Evolutionary conservation across 1,284 basidiomycete genomes (phyloP).

Genomic region (Singerocomus rubriflavus): DNA sequence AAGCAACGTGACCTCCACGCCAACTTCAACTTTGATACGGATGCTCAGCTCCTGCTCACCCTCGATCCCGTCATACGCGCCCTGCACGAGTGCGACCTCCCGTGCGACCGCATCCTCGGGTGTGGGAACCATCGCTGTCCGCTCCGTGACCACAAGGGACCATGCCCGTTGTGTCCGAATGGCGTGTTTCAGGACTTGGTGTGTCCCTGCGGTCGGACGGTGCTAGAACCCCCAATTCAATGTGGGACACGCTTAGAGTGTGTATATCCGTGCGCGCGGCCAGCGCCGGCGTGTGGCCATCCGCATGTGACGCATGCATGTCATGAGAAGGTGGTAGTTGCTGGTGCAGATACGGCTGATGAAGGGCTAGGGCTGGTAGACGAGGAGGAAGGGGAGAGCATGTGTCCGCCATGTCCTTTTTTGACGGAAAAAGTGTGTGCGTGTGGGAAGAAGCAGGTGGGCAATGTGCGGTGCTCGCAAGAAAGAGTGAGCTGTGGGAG

Average conservation of each 20-base stretch:
- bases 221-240: conserved; percentile 67
- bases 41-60: conserved; percentile 27
- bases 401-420: conserved; percentile 83
- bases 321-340: conserved; percentile 50
- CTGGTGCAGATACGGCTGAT: conserved; percentile 25
- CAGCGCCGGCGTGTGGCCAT: conserved; percentile 77
- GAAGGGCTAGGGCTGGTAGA: conserved; percentile 15
- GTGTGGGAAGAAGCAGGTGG: conserved; percentile 79
- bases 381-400: neutral
- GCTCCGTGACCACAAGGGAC: conserved; percentile 75
- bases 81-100: conserved; percentile 76
- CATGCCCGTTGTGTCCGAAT: conserved; percentile 77
- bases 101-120: conserved; percentile 67
- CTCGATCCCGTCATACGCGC: conserved; percentile 55
- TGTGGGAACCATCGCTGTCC: conserved; percentile 81
- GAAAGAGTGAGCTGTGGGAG: conserved; percentile 81
- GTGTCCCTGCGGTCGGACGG: conserved; percentile 76
- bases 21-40: conserved; percentile 16
- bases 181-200: conserved; percentile 89
- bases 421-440: conserved; percentile 78
- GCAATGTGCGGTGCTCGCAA: conserved; percentile 74
- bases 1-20: conserved; percentile 40
- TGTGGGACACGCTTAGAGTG: conserved; percentile 81
- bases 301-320: conserved; percentile 74
- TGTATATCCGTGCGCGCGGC: conserved; percentile 72